These are phyloP conservation scores for Creolimax fragrantissima DNA, from an alignment of 78 protist species.

Conservation along the genomic window DNA sequence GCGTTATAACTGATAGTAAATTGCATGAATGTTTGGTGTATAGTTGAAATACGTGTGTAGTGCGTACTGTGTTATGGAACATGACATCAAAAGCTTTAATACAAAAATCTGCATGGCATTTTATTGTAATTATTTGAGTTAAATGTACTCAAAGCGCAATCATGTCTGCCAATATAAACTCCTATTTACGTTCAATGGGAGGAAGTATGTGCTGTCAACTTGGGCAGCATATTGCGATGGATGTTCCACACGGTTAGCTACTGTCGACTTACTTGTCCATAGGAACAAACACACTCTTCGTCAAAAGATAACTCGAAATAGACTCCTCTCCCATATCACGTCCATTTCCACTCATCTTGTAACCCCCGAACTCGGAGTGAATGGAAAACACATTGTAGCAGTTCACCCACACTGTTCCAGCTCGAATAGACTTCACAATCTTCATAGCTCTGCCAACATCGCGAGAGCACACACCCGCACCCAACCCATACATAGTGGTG, in stretches of 20 bases:
- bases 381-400: constrained; percentile 72
- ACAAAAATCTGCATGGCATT: too few species aligned
- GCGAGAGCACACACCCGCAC: constrained; percentile 69
- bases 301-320: constrained; percentile 65
- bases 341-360: constrained; percentile 71
- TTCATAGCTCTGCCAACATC: constrained; percentile 43
- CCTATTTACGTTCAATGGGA: too few species aligned
- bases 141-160: too few species aligned
- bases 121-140: too few species aligned
- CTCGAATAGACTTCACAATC: constrained; percentile 50
- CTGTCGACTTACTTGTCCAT: background rate
- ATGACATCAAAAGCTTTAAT: too few species aligned
- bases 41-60: too few species aligned
- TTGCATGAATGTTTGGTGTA: too few species aligned
- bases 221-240: background rate
- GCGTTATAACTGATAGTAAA: too few species aligned
- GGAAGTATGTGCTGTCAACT: too few species aligned
- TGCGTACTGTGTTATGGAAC: too few species aligned
- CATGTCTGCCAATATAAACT: too few species aligned
- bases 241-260: too few species aligned
- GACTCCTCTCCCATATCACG: constrained; percentile 76
- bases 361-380: constrained; percentile 68
- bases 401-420: constrained; percentile 80
- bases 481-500: constrained; percentile 64
- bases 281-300: constrained; percentile 61